Evolutionary conservation across 805 yeast genomes (phyloP).

Genomic region (Metschnikowia reukaufii): DNA sequence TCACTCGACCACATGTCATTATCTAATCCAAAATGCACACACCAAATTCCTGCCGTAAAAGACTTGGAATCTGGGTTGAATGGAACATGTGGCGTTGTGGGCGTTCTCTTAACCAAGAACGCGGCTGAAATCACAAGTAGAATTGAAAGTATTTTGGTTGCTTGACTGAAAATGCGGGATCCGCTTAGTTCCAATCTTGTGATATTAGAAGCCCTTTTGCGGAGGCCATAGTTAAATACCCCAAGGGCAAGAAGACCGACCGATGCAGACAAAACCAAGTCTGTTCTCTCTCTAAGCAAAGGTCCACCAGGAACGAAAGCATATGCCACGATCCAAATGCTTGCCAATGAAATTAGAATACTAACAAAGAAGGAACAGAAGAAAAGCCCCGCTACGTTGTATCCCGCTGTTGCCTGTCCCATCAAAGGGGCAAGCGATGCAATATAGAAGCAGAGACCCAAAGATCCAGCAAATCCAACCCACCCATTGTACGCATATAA

Average conservation of each 20-base stretch:
- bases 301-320: constrained; percentile 98
- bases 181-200: constrained; percentile 23
- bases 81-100: constrained; percentile 65
- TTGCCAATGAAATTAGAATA: constrained; percentile 65
- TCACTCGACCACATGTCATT: constrained; percentile 98
- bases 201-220: constrained; percentile 25
- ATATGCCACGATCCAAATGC: constrained; percentile 97
- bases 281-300: constrained; percentile 83
- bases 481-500: constrained; percentile 60
- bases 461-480: constrained; percentile 75
- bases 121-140: constrained; percentile 54
- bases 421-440: constrained; percentile 59
- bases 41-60: constrained; percentile 97
- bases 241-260: constrained; percentile 56
- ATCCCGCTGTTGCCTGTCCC: constrained; percentile 55
- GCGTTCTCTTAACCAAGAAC: constrained; percentile 55
- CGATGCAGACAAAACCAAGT: constrained; percentile 62
- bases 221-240: constrained; percentile 37
- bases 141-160: constrained; percentile 38
- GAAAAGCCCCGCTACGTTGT: constrained; percentile 56
- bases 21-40: constrained; percentile 94
- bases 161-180: constrained; percentile 22
- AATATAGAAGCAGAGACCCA: constrained; percentile 59
- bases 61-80: constrained; percentile 52
- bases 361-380: constrained; percentile 48